phyloP scores from a whole-genome alignment of 139 green algal species.

The Gonium pectorale region DNA sequence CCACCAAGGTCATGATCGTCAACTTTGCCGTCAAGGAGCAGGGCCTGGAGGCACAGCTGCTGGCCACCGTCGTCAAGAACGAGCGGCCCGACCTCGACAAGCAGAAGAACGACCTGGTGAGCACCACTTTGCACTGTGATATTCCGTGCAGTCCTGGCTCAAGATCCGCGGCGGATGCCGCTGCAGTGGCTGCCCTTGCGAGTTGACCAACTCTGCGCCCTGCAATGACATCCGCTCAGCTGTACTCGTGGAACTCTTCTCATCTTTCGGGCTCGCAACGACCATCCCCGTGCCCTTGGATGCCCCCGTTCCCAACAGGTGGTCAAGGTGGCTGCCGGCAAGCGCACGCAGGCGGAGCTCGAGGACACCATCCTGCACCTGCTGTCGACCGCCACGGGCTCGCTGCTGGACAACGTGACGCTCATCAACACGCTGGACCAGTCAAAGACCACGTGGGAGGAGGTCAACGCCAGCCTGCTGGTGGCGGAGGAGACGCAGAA shows the following conservation, averaged over 20 bases:
- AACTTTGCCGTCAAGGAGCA: constrained; percentile 89
- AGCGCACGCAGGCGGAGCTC: constrained; percentile 83
- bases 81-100: constrained; percentile 88
- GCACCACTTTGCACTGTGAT: no score
- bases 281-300: no score
- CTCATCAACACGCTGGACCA: constrained; percentile 87
- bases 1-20: constrained; percentile 84
- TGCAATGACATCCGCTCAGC: no score
- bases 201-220: no score
- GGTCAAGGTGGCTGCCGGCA: constrained; percentile 84
- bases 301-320: constrained; percentile 43
- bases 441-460: constrained; percentile 86
- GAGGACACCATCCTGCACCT: constrained; percentile 87
- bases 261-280: no score
- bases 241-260: no score
- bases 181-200: no score
- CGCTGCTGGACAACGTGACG: constrained; percentile 86
- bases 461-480: constrained; percentile 72
- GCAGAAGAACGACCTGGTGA: constrained; percentile 90
- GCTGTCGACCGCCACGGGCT: constrained; percentile 79
- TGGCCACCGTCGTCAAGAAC: constrained; percentile 81
- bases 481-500: constrained; percentile 80
- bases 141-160: no score
- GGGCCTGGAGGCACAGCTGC: constrained; percentile 88
- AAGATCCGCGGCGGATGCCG: no score